Evolutionary conservation across 2,329 filamentous ascomycete genomes (phyloP), one percentile per base, ranked within the genome.

Genomic region (Scytalidium lignicola): DNA sequence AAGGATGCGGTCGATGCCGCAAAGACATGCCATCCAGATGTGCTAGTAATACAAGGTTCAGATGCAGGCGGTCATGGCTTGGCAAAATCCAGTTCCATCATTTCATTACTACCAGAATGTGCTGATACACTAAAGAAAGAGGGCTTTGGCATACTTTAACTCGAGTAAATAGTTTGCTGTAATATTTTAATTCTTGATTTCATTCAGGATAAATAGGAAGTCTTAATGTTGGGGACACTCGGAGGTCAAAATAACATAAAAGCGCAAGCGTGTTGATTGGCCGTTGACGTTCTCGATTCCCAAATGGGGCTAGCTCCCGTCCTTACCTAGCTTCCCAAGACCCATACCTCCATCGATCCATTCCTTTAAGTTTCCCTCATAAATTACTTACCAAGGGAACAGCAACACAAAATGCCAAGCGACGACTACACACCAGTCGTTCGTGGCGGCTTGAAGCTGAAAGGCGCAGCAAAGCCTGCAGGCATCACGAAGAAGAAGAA

Each of bases 361-460:
- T 15, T 43, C 18, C 8, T n/a, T 15, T n/a, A 22, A 43, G 41
- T 20, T 26, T n/a, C 41, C 10, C 23, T 43, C 8, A 43, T 15
- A 5, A 26, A 3, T n/a, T 13, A 12, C 8, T 12, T 8, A 17
- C 19, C 42, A 37, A 17, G 5, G 7, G 6, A 37, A n/a, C 40
- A 10, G 22, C 32, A 17, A 37, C 5, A 37, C 43, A 52, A 37
- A 42, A 90, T 90, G 86, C 79, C 84, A 20, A 77, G 81, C 48
- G 85, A 88, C 66, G 88, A 95, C 58, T 95, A 95, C 72, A 69
- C 76, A 43, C 72, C 81, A 54, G 69, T 74, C 49, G 77, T 79
- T 52, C 77, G 82, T 50, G 82, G 85, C 61, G 90, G 90, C 59
- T 79, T 96, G 28, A 92, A 89, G 65, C 79, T 96, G 52, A 96